phyloP scores from a whole-genome alignment of 805 yeast genomes.

The Myxozyma mucilagina region DNA sequence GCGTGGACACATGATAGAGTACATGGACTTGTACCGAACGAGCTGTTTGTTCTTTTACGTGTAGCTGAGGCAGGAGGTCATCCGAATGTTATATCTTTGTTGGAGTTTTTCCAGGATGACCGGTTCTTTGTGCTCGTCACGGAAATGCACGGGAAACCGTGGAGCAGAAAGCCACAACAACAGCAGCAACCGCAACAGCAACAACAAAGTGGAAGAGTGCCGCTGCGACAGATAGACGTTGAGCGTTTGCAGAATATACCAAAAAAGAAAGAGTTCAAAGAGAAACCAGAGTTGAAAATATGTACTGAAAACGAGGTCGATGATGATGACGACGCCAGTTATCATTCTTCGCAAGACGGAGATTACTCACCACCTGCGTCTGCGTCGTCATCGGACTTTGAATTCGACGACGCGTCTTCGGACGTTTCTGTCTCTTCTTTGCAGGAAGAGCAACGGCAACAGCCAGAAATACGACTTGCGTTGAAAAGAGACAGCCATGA shows the following conservation, averaged over 20 bases:
- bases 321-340: conserved; percentile 15
- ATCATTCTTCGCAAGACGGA: conserved; percentile 23
- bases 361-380: conserved; percentile 16
- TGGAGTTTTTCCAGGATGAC: conserved; percentile 26
- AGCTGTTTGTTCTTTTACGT: conserved; percentile 24
- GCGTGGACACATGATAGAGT: conserved; percentile 20
- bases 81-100: conserved; percentile 18
- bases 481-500: conserved; percentile 63
- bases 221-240: conserved; percentile 6
- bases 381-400: conserved; percentile 14
- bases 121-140: conserved; percentile 23
- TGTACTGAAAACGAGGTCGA: not conserved
- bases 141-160: conserved; percentile 31
- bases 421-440: not conserved
- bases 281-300: not conserved
- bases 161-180: conserved; percentile 22
- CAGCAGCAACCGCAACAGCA: not conserved
- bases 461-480: conserved; percentile 20
- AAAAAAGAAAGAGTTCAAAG: not conserved
- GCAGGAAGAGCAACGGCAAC: conserved; percentile 6
- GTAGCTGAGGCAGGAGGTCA: conserved; percentile 17
- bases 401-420: not conserved
- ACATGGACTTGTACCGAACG: conserved; percentile 27
- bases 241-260: conserved; percentile 2
- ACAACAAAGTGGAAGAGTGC: conserved; percentile 1